Evolutionary conservation across 164 flowering plant species (phyloP).

Genomic region (Stephania cephalantha): DNA sequence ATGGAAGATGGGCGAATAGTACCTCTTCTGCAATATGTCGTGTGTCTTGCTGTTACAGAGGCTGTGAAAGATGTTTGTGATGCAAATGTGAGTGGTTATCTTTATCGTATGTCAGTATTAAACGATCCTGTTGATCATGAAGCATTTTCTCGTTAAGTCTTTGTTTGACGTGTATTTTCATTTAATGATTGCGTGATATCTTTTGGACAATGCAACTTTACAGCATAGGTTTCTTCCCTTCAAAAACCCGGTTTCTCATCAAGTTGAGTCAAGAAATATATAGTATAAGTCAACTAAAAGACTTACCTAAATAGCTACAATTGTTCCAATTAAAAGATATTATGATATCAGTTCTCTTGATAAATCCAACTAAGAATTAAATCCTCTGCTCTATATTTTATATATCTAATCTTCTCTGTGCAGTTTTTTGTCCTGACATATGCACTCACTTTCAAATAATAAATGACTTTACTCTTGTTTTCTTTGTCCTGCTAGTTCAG

Average conservation of each 20-base stretch:
- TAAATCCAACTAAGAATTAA: neutral
- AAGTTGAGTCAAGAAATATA: too few relatives aligned
- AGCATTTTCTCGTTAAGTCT: neutral
- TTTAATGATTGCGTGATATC: neutral
- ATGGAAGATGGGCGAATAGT: conserved; percentile 86
- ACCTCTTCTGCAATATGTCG: conserved; percentile 87
- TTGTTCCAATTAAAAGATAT: neutral
- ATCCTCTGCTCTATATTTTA: neutral
- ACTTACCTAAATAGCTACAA: neutral
- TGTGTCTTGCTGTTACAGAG: conserved; percentile 81
- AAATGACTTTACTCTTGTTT: neutral
- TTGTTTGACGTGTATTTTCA: neutral
- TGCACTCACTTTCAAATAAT: neutral
- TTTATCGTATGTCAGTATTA: too few relatives aligned
- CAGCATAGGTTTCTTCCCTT: neutral
- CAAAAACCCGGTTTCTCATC: too few relatives aligned
- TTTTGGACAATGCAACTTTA: neutral
- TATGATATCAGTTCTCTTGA: neutral
- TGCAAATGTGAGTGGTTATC: conserved; percentile 41
- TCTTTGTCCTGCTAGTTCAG: neutral
- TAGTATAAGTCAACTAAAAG: neutral
- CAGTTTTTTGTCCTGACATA: neutral
- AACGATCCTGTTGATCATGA: neutral
- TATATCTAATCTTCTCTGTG: neutral
- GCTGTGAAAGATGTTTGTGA: conserved; percentile 66